A percentile compares a stretch with the other conserved stretches of the same genome.
These are phyloP conservation scores for Ophiosphaerella herpotricha DNA, from an alignment of 2,329 filamentous ascomycete species.

Conservation along the genomic window DNA sequence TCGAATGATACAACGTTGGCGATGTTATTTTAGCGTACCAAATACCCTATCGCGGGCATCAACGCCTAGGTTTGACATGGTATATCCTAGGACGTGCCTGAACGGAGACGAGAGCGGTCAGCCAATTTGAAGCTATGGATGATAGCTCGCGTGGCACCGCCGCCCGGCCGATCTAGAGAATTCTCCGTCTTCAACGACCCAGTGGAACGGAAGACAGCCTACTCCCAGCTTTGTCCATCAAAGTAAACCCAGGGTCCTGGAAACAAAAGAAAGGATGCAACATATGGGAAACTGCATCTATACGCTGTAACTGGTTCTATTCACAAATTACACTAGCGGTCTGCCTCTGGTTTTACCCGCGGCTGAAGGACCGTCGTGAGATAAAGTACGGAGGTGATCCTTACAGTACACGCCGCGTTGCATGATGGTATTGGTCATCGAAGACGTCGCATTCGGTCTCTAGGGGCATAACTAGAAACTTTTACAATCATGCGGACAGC, in stretches of 20 bases:
- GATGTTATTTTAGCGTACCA: not conserved
- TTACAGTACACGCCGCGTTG: no score
- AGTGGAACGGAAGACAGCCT: not conserved
- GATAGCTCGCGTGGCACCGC: conserved; percentile 2
- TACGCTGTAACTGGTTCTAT: not conserved
- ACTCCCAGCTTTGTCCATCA: not conserved
- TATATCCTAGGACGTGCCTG: not conserved
- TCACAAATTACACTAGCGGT: not conserved
- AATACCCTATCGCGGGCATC: not conserved
- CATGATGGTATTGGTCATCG: not conserved
- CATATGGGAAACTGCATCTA: not conserved
- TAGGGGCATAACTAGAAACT: not conserved
- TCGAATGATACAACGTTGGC: not conserved
- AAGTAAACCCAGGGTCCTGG: not conserved
- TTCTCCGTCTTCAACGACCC: not conserved
- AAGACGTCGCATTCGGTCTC: not conserved
- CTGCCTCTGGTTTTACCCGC: conserved; percentile 3
- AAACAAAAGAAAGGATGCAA: not conserved
- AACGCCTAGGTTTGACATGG: not conserved
- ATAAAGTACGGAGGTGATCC: no score
- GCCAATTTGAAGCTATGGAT: not conserved
- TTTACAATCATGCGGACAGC: not conserved
- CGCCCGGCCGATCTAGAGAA: not conserved
- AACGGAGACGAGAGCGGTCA: conserved; percentile 3
- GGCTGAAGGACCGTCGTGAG: not conserved